Evolutionary conservation across 768 basidiomycete species (phyloP).

Genomic region (Suillus paluster): DNA sequence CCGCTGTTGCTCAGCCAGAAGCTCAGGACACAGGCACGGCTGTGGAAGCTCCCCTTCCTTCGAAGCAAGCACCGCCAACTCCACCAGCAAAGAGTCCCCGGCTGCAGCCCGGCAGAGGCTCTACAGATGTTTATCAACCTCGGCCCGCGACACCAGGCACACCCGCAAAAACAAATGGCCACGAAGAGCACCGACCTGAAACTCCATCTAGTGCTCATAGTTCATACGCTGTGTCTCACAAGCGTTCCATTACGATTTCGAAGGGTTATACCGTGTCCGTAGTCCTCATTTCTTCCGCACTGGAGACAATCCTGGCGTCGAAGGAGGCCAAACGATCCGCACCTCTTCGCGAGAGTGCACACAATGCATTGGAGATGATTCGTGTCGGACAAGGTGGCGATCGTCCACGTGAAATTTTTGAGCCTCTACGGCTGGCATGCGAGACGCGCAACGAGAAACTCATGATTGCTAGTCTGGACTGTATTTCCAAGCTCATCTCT

Average conservation of each 20-base stretch:
- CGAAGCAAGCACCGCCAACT: constrained; percentile 13
- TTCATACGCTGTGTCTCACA: constrained; percentile 42
- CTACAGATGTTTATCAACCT: background rate
- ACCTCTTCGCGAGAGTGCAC: constrained; percentile 82
- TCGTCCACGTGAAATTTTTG: constrained; percentile 86
- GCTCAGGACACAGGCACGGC: background rate
- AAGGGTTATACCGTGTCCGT: constrained; percentile 77
- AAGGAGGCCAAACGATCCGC: constrained; percentile 86
- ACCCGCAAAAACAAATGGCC: constrained; percentile 18
- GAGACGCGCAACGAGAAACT: constrained; percentile 93
- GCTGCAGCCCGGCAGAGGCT: constrained; percentile 9
- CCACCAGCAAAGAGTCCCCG: constrained; percentile 8
- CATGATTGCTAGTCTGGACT: constrained; percentile 96
- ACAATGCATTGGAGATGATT: constrained; percentile 82
- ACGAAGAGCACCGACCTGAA: constrained; percentile 18
- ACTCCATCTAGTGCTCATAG: constrained; percentile 21
- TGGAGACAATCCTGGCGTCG: constrained; percentile 85
- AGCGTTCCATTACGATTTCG: constrained; percentile 63
- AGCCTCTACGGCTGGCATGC: constrained; percentile 94
- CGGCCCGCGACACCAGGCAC: constrained; percentile 13
- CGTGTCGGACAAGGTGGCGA: constrained; percentile 75
- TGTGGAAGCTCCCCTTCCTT: background rate
- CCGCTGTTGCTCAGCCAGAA: background rate
- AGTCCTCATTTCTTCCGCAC: constrained; percentile 80
- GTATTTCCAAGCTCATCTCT: constrained; percentile 96